Conservation (phyloP, 495 filamentous ascomycete species). For the Talaromyces proteolyticus region DNA sequence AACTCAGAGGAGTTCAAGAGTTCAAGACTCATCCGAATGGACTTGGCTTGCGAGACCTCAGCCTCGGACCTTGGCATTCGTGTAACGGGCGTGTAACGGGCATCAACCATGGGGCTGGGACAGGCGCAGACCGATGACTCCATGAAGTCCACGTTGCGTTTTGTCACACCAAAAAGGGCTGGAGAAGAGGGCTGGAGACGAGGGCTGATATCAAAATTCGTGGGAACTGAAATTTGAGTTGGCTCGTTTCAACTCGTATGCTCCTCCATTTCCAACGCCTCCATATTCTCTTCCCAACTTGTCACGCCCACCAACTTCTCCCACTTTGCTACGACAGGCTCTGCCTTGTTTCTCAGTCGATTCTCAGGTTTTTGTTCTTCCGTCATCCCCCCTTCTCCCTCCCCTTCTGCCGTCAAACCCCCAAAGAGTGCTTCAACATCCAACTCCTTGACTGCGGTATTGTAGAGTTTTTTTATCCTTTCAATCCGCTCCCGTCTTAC, state of each 20-base stretch:
- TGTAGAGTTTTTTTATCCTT: conserved; percentile 34
- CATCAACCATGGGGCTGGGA: too few relatives aligned
- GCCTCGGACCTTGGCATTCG: too few relatives aligned
- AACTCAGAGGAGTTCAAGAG: too few relatives aligned
- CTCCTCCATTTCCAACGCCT: conserved; percentile 25
- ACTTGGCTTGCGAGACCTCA: too few relatives aligned
- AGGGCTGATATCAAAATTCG: too few relatives aligned
- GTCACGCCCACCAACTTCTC: conserved; percentile 40
- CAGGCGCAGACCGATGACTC: too few relatives aligned
- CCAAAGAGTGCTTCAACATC: conserved; percentile 58
- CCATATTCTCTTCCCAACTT: conserved; percentile 40
- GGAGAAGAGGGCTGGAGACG: too few relatives aligned
- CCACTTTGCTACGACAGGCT: conserved; percentile 40
- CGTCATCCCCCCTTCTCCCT: conserved; percentile 15
- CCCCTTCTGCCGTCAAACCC: conserved; percentile 45
- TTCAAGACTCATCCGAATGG: too few relatives aligned
- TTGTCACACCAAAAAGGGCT: too few relatives aligned
- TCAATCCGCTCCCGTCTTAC: conserved; percentile 19
- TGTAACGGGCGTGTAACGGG: too few relatives aligned
- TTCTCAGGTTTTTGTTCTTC: conserved; percentile 22
- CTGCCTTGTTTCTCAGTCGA: conserved; percentile 22
- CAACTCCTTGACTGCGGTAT: conserved; percentile 54
- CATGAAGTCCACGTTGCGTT: too few relatives aligned
- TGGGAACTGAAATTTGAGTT: too few relatives aligned
- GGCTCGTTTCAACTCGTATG: conserved; percentile 20